Percentiles rank a stretch among this genome's conserved stretches.
These are phyloP conservation scores for Panicum virgatum DNA, from an alignment of 202 grass and related monocot species.

Conservation along the genomic window DNA sequence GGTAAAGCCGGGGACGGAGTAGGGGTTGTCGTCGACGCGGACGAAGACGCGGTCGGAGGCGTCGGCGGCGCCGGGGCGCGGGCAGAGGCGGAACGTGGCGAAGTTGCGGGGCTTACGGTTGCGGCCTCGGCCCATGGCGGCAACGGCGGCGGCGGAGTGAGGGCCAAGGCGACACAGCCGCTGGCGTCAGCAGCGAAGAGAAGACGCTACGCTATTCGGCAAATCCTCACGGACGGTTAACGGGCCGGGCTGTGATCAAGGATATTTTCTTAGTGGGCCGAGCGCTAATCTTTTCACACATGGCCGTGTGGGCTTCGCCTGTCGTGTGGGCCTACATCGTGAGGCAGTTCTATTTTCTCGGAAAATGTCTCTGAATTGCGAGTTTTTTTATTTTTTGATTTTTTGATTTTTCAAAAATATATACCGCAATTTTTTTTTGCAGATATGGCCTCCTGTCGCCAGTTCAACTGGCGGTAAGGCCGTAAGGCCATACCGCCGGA, in stretches of 20 bases:
- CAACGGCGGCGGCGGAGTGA: neutral
- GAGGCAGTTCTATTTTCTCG: no score
- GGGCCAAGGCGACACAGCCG: neutral
- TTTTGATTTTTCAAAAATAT: no score
- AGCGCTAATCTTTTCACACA: neutral
- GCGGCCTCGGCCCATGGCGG: slow-evolving; percentile 66
- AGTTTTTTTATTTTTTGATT: no score
- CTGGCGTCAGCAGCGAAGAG: neutral
- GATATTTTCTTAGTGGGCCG: neutral
- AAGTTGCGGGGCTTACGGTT: slow-evolving; percentile 63
- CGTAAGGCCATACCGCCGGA: no score
- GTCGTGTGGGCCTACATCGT: no score
- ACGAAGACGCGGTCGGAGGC: slow-evolving; percentile 76
- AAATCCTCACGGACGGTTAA: neutral
- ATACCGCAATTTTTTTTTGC: no score
- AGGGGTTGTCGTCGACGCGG: slow-evolving; percentile 72
- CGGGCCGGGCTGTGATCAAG: neutral
- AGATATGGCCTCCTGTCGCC: no score
- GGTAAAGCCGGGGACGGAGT: slow-evolving; percentile 56
- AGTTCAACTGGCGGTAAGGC: no score
- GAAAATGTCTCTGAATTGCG: no score
- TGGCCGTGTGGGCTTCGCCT: neutral
- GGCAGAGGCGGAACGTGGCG: slow-evolving; percentile 80
- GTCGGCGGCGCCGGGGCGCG: slow-evolving; percentile 60
- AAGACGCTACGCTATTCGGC: neutral